Percentiles rank a stretch among this genome's conserved stretches.
Evolutionary conservation across 176 grass and related monocot genomes (phyloP).

Genomic region (Metroxylon sagu): DNA sequence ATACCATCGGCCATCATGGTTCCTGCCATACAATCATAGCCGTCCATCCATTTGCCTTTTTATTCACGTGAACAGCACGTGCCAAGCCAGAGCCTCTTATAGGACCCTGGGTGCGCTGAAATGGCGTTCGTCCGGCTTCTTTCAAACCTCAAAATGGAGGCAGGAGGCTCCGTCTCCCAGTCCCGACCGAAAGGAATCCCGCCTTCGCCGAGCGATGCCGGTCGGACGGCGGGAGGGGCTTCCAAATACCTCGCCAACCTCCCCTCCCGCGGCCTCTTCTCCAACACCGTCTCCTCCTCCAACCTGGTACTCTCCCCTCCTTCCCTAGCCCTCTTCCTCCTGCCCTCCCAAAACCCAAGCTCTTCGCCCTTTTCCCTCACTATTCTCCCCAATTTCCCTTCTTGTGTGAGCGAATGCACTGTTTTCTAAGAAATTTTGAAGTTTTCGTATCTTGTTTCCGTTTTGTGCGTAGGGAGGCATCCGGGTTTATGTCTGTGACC

Average conservation of each 20-base stretch:
- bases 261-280: slow-evolving; percentile 29
- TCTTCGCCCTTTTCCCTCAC: not conserved
- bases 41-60: too few species aligned
- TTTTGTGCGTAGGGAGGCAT: not conserved
- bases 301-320: slow-evolving; percentile 17
- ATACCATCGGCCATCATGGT: too few species aligned
- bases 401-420: not conserved
- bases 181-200: too few species aligned
- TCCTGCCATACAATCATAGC: too few species aligned
- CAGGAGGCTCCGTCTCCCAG: too few species aligned
- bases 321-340: slow-evolving; percentile 5
- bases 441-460: not conserved
- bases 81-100: too few species aligned
- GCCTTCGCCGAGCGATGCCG: too few species aligned
- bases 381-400: not conserved
- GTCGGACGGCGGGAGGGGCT: slow-evolving; percentile 6
- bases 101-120: too few species aligned
- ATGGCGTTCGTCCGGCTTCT: too few species aligned
- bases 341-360: not conserved
- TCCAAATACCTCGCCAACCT: slow-evolving; percentile 26
- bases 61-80: too few species aligned
- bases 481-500: slow-evolving; percentile 15
- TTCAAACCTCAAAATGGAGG: too few species aligned
- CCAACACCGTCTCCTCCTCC: slow-evolving; percentile 17
- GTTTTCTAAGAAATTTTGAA: too few species aligned